Evolutionary conservation across 1,139 yeast genomes (phyloP).

Genomic region (Yamadazyma dendronema): DNA sequence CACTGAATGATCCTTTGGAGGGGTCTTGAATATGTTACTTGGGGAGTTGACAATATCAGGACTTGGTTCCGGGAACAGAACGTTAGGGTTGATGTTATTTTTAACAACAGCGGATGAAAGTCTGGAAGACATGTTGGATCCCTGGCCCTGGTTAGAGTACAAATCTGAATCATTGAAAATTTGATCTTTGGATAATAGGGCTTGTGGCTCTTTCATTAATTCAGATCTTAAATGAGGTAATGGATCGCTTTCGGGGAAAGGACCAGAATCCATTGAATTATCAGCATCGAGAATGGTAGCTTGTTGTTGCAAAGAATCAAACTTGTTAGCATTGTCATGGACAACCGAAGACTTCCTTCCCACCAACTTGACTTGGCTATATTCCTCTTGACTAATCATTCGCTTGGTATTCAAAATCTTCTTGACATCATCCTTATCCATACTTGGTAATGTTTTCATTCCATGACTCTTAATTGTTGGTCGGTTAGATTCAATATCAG

Average conservation of each 20-base stretch:
- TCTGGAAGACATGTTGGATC: slow-evolving; percentile 16
- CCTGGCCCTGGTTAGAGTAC: slow-evolving; percentile 9
- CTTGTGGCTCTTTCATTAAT: slow-evolving; percentile 33
- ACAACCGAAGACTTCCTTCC: slow-evolving; percentile 36
- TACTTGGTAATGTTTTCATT: slow-evolving; percentile 46
- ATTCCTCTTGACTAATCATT: slow-evolving; percentile 44
- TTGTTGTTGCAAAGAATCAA: slow-evolving; percentile 36
- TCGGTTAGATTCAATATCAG: slow-evolving; percentile 8
- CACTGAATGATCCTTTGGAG: slow-evolving; percentile 18
- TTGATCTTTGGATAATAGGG: slow-evolving; percentile 34
- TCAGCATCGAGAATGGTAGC: slow-evolving; percentile 39
- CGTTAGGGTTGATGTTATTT: slow-evolving; percentile 10
- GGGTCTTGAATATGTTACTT: slow-evolving; percentile 25
- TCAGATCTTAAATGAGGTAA: slow-evolving; percentile 37
- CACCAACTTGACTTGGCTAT: slow-evolving; percentile 33
- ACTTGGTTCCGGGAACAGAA: slow-evolving; percentile 36
- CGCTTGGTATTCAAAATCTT: slow-evolving; percentile 39
- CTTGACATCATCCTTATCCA: slow-evolving; percentile 49
- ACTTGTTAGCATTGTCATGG: slow-evolving; percentile 25
- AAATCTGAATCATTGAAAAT: slow-evolving; percentile 34
- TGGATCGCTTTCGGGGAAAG: slow-evolving; percentile 12
- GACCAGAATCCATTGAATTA: slow-evolving; percentile 29
- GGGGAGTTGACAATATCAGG: slow-evolving; percentile 29
- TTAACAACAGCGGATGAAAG: slow-evolving; percentile 16
- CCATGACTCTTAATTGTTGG: slow-evolving; percentile 43